Base-by-base conservation (phyloP, 495 filamentous ascomycete species). In the Articulospora tetracladia region DNA sequence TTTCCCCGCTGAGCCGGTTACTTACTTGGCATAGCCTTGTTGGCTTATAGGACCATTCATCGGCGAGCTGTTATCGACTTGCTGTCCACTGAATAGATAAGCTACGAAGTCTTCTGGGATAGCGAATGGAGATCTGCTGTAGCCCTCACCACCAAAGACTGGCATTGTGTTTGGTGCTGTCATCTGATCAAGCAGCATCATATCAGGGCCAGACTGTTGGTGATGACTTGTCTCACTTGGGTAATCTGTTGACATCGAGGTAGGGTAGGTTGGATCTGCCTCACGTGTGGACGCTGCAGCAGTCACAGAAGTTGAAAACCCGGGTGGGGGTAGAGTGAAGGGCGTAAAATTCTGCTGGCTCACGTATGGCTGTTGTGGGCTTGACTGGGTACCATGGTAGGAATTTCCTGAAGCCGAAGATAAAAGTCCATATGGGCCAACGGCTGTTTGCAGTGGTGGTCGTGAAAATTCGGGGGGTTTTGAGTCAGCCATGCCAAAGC, bases 91-190 rank as follows among this genome's bases (percentile, higher is more conserved):
- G 75, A 98, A 96, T 23, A 97, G 76, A 80, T 90, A 97, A 19
- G 89, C 89, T 30, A 93, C 86, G 71, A 97, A 97, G 70, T 96
- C 92, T 66, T 96, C 93, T 8, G 91, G 87, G 76, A 96, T 91
- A 19, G 87, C 86, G 49, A 84, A 92, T 12, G 94, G 93, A 4
- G 93, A 97, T 51, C 92, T 86, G 62, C 87, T 91, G 61, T 91
- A 83, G 62, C 83, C 86, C 57, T 97, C 91, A 30, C 80, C 85
- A 15, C 90, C 91, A 72, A 95, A 96, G 25, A 95, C 85, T 8
- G 93, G 90, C 66, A 94, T 86, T 11, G 87, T 84, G 66, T 84
- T 88, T 32, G 82, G 77, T 61, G 82, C 79, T 49, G 83, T 78
- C 73, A 86, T 83, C 51, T 86, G 81, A 60, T 91, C 90, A 41